These are phyloP conservation scores for Yamadazyma diospyri DNA, from an alignment of 1,139 yeast genomes.

Conservation along the genomic window DNA sequence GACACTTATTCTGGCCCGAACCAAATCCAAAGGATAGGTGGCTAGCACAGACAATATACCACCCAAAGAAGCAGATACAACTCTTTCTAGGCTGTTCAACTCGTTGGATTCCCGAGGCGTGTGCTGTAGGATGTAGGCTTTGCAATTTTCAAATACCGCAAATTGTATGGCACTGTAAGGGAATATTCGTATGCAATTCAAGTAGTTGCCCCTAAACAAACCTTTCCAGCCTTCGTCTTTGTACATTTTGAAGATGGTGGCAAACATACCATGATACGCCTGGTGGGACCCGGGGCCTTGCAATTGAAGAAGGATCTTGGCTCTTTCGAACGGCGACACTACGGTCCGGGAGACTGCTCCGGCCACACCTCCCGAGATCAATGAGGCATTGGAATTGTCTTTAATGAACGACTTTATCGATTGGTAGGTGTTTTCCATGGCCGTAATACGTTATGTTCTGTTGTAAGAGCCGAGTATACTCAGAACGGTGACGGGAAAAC, in stretches of 20 bases:
- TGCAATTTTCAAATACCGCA: slow-evolving; percentile 75
- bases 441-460: too few relatives aligned
- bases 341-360: slow-evolving; percentile 93
- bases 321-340: slow-evolving; percentile 93
- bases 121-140: slow-evolving; percentile 36
- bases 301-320: slow-evolving; percentile 85
- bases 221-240: slow-evolving; percentile 89
- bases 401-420: slow-evolving; percentile 22
- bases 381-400: slow-evolving; percentile 56
- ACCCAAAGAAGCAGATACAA: slow-evolving; percentile 75
- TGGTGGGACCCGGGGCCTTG: slow-evolving; percentile 69
- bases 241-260: slow-evolving; percentile 77
- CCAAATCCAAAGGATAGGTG: slow-evolving; percentile 89
- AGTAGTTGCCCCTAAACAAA: slow-evolving; percentile 82
- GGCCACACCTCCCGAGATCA: slow-evolving; percentile 61
- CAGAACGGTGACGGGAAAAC: too few relatives aligned
- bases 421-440: background rate
- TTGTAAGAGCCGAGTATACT: too few relatives aligned
- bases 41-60: slow-evolving; percentile 79
- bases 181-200: slow-evolving; percentile 83
- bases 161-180: slow-evolving; percentile 97
- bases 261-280: slow-evolving; percentile 69
- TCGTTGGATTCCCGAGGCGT: slow-evolving; percentile 31
- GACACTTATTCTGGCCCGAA: slow-evolving; percentile 83
- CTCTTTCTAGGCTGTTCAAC: slow-evolving; percentile 48